Conservation (phyloP, 352 stramenopile species). For the Pelagophyceae sp. region DNA sequence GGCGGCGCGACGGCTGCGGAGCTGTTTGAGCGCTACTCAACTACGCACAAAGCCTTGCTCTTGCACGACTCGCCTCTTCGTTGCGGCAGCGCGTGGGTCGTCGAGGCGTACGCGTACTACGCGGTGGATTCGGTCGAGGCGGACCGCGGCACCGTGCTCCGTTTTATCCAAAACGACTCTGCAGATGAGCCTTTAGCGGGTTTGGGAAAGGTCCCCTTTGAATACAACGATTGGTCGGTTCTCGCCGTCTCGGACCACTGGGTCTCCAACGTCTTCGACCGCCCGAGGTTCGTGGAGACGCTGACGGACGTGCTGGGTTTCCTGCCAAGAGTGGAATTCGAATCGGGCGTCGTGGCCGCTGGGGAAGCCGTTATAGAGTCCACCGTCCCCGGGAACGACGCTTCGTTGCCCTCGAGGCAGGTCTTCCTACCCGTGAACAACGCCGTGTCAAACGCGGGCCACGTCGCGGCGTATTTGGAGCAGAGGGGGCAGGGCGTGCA, state of each 20-base stretch:
- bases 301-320: slow-evolving; percentile 56
- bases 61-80: not conserved
- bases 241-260: slow-evolving; percentile 48
- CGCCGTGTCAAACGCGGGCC: slow-evolving; percentile 36
- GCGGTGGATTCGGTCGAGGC: not conserved
- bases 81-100: slow-evolving; percentile 7
- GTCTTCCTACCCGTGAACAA: slow-evolving; percentile 66
- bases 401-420: slow-evolving; percentile 44
- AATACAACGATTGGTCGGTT: not conserved
- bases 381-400: slow-evolving; percentile 54
- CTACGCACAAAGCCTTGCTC: slow-evolving; percentile 21
- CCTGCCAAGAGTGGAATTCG: slow-evolving; percentile 59
- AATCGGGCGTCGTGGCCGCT: slow-evolving; percentile 60
- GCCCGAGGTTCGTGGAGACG: slow-evolving; percentile 54
- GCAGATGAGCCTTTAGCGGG: slow-evolving; percentile 19
- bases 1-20: too few relatives aligned
- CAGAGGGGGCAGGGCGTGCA: slow-evolving; percentile 61
- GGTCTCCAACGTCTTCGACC: slow-evolving; percentile 52
- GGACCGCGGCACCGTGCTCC: slow-evolving; percentile 24
- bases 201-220: slow-evolving; percentile 19
- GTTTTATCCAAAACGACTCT: slow-evolving; percentile 23
- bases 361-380: slow-evolving; percentile 62
- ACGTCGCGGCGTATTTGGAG: slow-evolving; percentile 57
- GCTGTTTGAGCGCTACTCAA: too few relatives aligned
- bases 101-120: slow-evolving; percentile 34